Evolutionary conservation across 257 asterid genomes (phyloP), one percentile per base, ranked within the genome.

Genomic region (Solanum virginianum): DNA sequence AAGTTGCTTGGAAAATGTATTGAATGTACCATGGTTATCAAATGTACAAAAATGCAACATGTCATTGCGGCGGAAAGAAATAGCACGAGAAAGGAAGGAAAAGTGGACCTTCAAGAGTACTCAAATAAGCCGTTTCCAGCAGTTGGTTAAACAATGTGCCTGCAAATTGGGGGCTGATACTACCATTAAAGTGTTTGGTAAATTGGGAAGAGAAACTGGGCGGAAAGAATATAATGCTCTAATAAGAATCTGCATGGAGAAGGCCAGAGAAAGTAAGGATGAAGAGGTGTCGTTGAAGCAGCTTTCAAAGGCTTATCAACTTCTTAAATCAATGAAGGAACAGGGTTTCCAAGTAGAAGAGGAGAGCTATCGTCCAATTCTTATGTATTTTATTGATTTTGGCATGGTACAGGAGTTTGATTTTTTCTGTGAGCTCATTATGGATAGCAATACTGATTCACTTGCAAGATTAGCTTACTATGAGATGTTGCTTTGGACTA

Each of bases 401-500:
- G 91, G 92, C 62, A 88, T 92, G 96, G 93, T 88, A 55, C 90
- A 89, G 3, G 99, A 95, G 87, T 95, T 97, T 89, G 91, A 93
- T 87, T 92, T 90, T 91, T 93, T 92, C 85, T 85, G 86, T 79
- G 92, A 92, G 41, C 85, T 95, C 84, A 85, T 95, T 84, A 90
- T 80, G 85, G 93, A 90, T 65, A 92, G 86, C 43, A 88, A 88
- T 85, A 89, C 92, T 57, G 92, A 82, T 82, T 85, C 93, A 68
- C 87, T 86, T 84, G 92, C 93, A 6, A 91, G 92, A 56, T 86
- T 97, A 57, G 91, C 94, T 90, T 97, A 93, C 91, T 95, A 97
- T 84, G 97, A 94, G 90, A 92, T 94, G 98, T 90, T 92, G 92
- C 92, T 95, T 43, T 93, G 94, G 92, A 32, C 89, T 85, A 89